These are phyloP conservation scores for Leishmania aethiopica DNA, from an alignment of 208 protist species.

Conservation along the genomic window DNA sequence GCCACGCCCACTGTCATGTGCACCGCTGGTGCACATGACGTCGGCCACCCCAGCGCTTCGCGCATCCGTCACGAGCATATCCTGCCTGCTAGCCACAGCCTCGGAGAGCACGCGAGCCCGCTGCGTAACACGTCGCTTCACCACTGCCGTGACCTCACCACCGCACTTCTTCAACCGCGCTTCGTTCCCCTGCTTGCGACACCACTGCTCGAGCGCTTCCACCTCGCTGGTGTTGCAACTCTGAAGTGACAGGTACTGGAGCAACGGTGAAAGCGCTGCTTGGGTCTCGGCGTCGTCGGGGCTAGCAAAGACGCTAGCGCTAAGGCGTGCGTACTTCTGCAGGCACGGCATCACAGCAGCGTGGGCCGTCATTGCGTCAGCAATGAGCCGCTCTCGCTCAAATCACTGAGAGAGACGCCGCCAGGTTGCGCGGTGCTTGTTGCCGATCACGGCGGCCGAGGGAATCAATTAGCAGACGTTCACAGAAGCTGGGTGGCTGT, in stretches of 20 bases:
- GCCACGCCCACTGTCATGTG: not conserved
- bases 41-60: not conserved
- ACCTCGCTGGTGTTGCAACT: slow-evolving; percentile 26
- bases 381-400: not conserved
- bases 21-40: not conserved
- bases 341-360: not conserved
- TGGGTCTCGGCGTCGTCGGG: not conserved
- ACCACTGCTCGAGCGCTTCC: slow-evolving; percentile 20
- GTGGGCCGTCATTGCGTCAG: not conserved
- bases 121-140: slow-evolving; percentile 9
- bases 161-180: not conserved
- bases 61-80: not conserved
- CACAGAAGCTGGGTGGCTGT: not conserved
- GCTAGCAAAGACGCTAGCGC: not conserved
- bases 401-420: not conserved
- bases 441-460: not conserved
- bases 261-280: not conserved
- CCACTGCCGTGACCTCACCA: not conserved
- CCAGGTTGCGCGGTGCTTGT: not conserved
- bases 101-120: slow-evolving; percentile 2
- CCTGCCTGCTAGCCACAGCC: slow-evolving; percentile 3
- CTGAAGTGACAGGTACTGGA: slow-evolving; percentile 12
- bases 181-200: not conserved
- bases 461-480: not conserved
- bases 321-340: slow-evolving; percentile 13